Base-by-base conservation (phyloP, 441 rosid genomes). In the Syzygium syzygioides region DNA sequence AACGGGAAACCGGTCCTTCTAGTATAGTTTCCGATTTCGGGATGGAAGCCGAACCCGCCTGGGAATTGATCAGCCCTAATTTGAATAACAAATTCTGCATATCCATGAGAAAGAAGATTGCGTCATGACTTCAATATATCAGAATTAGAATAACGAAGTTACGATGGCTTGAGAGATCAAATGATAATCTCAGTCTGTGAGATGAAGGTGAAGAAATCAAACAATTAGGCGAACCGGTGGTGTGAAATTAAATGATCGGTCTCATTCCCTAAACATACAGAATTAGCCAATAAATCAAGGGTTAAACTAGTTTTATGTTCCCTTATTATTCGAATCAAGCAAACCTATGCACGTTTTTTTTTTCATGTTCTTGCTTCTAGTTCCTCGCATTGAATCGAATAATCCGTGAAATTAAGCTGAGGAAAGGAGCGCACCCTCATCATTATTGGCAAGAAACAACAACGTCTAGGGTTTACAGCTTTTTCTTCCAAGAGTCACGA, bases 351-450 rank as follows among this genome's bases (percentile, higher is more conserved):
- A 23, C 25, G 52, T n/a, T 71, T 76, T 20, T 68, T 68, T 17
- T 66, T 6, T 23, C 83, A 12, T 3, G 52, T 23, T 7, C 52
- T 76, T 41, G 52, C 52, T 76, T 4, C 13, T 1, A 26, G 41
- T 76, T 23, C 52, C 83, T 76, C 18, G 52, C 12, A 41, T 12
- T 41, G 13, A 41, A 76, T 76, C 83, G 83, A 76, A 76, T 41
- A 6, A 76, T 0, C 14, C 10, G n/a, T 6, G 52, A 23, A 41
- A 76, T 76, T 15, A 23, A 23, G 83, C n/a, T 23, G 83, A 89
- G 93, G 91, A 87, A 92, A 89, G 86, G 88, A 23, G 15, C 20
- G 28, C 20, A 37, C 50, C n/a, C 52, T 37, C 28, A 14, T 5
- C 55, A 56, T 87, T 59, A 71, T 50, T 71, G 88, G 91, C 52